These are phyloP conservation scores for Phialemonium atrogriseum DNA, from an alignment of 2,329 filamentous ascomycete genomes.

Conservation along the genomic window DNA sequence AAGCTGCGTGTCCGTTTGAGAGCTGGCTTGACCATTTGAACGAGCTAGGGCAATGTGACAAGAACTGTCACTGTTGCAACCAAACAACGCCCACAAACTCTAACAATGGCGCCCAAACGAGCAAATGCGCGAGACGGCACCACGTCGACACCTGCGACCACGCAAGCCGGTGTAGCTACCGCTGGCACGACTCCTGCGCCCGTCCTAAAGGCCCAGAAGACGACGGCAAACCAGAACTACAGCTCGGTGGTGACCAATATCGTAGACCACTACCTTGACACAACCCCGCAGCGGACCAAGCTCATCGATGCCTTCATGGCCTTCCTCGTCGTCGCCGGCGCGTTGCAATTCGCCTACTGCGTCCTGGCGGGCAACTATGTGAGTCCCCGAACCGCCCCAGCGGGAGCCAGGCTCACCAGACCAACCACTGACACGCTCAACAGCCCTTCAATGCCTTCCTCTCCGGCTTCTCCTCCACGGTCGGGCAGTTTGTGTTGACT, in stretches of 20 bases:
- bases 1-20: slow-evolving; percentile 20
- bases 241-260: slow-evolving; percentile 60
- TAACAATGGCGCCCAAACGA: slow-evolving; percentile 41
- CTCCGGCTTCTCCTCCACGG: slow-evolving; percentile 85
- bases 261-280: slow-evolving; percentile 67
- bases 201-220: no score
- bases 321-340: slow-evolving; percentile 78
- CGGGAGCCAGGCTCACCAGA: neutral
- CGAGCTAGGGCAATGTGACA: no score
- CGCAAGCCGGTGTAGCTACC: slow-evolving; percentile 7
- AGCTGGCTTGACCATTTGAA: slow-evolving; percentile 4
- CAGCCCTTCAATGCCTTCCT: slow-evolving; percentile 99
- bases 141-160: slow-evolving; percentile 1
- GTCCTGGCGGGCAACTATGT: slow-evolving; percentile 91
- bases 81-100: slow-evolving; percentile 3
- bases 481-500: slow-evolving; percentile 95
- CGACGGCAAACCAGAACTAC: slow-evolving; percentile 25
- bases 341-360: slow-evolving; percentile 90
- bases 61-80: no score
- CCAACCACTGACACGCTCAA: slow-evolving; percentile 5
- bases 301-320: slow-evolving; percentile 85
- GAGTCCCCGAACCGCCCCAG: slow-evolving; percentile 29
- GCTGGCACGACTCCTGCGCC: no score
- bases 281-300: slow-evolving; percentile 85
- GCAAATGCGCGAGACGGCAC: slow-evolving; percentile 6